Conservation (phyloP, 345 rosid genomes). For the Camelina sativa region DNA sequence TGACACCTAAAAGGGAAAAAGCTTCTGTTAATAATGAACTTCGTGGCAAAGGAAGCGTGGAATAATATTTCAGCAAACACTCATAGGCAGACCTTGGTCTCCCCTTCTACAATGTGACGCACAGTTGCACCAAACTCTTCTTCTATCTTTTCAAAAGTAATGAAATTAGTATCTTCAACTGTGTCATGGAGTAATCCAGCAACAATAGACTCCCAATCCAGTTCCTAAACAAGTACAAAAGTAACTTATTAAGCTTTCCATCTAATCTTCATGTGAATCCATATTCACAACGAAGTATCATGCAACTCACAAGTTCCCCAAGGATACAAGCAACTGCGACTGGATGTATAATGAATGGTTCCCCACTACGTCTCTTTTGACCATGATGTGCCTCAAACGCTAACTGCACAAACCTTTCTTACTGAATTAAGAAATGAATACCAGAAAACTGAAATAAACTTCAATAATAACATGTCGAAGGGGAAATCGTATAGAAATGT, state of each 20-base stretch:
- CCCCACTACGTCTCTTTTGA: conserved; percentile 97
- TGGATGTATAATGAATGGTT: conserved; percentile 96
- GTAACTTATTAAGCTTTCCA: conserved; percentile 40
- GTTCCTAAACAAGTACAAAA: conserved; percentile 58
- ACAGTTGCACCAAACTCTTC: conserved; percentile 88
- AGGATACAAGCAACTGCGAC: conserved; percentile 97
- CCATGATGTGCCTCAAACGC: conserved; percentile 99
- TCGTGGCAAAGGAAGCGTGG: conserved; percentile 5
- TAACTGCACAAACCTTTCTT: conserved; percentile 62
- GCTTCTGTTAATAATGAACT: conserved; percentile 9
- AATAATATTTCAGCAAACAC: conserved; percentile 28
- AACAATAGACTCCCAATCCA: conserved; percentile 98
- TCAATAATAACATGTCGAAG: conserved; percentile 1
- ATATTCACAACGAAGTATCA: conserved; percentile 26
- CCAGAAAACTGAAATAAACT: conserved; percentile 16
- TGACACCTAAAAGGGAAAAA: conserved; percentile 60
- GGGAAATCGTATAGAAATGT: conserved; percentile 14
- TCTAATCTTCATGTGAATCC: conserved; percentile 17
- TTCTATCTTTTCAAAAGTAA: conserved; percentile 92
- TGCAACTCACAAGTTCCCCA: conserved; percentile 90
- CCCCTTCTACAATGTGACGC: conserved; percentile 97
- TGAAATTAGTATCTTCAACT: conserved; percentile 93
- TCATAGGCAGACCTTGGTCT: conserved; percentile 79
- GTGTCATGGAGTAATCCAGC: conserved; percentile 98
- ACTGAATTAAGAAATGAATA: conserved; percentile 37